Conservation (phyloP, 2,329 filamentous ascomycete genomes). For the Cladosporium sp. region DNA sequence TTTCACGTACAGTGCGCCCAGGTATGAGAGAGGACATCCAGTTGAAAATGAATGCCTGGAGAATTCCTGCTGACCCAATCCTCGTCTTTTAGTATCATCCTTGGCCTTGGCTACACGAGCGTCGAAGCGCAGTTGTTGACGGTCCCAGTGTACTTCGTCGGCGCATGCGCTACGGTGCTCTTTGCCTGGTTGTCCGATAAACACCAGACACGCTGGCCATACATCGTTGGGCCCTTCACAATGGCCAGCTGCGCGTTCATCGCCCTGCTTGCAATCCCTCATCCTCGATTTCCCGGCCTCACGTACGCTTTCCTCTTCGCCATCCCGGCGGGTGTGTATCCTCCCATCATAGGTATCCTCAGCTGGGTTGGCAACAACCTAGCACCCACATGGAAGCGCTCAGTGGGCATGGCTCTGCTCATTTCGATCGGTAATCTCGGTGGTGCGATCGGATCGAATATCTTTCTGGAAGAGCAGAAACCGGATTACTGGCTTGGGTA, state of each 20-base stretch:
- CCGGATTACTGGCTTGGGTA: slow-evolving; percentile 51
- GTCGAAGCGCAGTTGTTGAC: slow-evolving; percentile 42
- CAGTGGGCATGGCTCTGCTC: slow-evolving; percentile 52
- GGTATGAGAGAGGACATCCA: too few relatives aligned
- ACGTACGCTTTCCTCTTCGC: slow-evolving; percentile 18
- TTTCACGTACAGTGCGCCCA: slow-evolving; percentile 56
- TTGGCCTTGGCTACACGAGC: slow-evolving; percentile 40
- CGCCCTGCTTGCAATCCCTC: slow-evolving; percentile 21
- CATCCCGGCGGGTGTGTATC: slow-evolving; percentile 41
- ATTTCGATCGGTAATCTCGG: slow-evolving; percentile 48
- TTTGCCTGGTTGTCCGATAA: slow-evolving; percentile 19
- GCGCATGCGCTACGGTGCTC: slow-evolving; percentile 15
- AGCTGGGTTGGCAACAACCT: slow-evolving; percentile 61
- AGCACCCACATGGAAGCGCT: slow-evolving; percentile 65
- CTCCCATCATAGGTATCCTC: slow-evolving; percentile 22
- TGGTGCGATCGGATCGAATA: slow-evolving; percentile 50
- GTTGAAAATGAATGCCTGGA: slow-evolving; percentile 34
- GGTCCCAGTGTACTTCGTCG: slow-evolving; percentile 40
- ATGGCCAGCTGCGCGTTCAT: slow-evolving; percentile 18
- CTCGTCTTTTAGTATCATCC: slow-evolving; percentile 40
- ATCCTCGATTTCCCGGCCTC: slow-evolving; percentile 25
- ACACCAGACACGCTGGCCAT: slow-evolving; percentile 14
- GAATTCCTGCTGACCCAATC: slow-evolving; percentile 19
- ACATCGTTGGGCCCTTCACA: slow-evolving; percentile 16
- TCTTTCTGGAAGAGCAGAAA: slow-evolving; percentile 44